Conservation (phyloP, 352 stramenopile species). For the Globisporangium spinosum region DNA sequence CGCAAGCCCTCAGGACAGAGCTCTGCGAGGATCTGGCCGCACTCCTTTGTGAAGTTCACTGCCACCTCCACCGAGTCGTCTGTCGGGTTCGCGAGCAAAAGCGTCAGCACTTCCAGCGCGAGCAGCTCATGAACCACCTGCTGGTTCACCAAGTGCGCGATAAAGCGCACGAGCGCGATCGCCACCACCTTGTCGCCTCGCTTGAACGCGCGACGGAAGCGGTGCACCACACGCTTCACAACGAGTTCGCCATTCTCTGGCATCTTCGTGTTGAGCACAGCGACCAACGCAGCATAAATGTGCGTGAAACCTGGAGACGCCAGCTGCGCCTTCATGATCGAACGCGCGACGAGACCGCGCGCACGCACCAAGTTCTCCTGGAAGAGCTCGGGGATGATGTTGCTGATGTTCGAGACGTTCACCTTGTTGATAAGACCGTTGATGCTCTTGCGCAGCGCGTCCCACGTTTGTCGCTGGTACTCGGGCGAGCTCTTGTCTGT, state of each 20-base stretch:
- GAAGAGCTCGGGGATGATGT: conserved; percentile 95
- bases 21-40: conserved; percentile 87
- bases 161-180: conserved; percentile 94
- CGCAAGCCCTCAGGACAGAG: conserved; percentile 88
- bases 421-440: conserved; percentile 99
- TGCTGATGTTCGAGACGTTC: conserved; percentile 92
- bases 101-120: conserved; percentile 95
- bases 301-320: conserved; percentile 95
- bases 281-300: conserved; percentile 95
- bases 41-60: conserved; percentile 96
- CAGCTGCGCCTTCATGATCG: conserved; percentile 95
- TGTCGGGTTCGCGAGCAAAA: conserved; percentile 96
- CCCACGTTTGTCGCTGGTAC: conserved; percentile 93
- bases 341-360: conserved; percentile 91
- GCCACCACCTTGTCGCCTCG: conserved; percentile 95
- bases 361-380: conserved; percentile 97
- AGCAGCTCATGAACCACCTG: conserved; percentile 97
- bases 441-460: conserved; percentile 95
- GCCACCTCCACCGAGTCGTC: conserved; percentile 98
- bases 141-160: conserved; percentile 99
- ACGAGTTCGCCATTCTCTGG: conserved; percentile 96
- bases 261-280: conserved; percentile 99
- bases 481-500: conserved; percentile 62
- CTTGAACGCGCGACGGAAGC: conserved; percentile 95
- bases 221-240: conserved; percentile 91